These are phyloP conservation scores for Lentinula boryana DNA, from an alignment of 768 basidiomycete species.

Conservation along the genomic window DNA sequence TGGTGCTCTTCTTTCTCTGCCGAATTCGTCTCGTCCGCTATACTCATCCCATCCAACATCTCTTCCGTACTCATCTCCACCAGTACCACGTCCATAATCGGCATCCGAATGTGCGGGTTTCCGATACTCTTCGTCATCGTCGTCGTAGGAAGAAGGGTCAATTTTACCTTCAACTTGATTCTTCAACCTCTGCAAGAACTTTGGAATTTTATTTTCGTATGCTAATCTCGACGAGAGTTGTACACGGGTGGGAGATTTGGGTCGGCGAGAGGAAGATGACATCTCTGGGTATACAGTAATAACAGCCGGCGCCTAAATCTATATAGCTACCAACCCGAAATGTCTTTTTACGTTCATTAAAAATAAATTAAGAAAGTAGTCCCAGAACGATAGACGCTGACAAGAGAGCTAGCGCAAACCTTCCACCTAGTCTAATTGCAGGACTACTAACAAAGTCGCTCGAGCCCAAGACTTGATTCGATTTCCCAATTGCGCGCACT, in stretches of 20 bases:
- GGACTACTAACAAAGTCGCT: background rate
- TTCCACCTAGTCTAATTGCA: background rate
- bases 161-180: conserved; percentile 26
- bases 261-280: background rate
- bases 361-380: background rate
- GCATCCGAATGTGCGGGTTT: background rate
- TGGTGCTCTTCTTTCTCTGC: conserved; percentile 24
- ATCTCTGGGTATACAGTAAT: too few species aligned
- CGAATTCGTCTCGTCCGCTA: background rate
- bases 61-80: background rate
- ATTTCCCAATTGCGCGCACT: background rate
- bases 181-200: conserved; percentile 39
- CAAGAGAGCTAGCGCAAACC: background rate
- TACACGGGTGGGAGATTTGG: conserved; percentile 29
- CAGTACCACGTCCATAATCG: background rate
- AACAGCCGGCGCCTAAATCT: too few species aligned
- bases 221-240: conserved; percentile 45
- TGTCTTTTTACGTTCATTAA: background rate
- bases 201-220: conserved; percentile 35
- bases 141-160: conserved; percentile 20
- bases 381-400: background rate
- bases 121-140: conserved; percentile 9
- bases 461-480: background rate
- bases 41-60: background rate
- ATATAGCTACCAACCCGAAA: too few species aligned